These are phyloP conservation scores for Puccinia triticina DNA, from an alignment of 1,284 basidiomycete species.

Conservation along the genomic window DNA sequence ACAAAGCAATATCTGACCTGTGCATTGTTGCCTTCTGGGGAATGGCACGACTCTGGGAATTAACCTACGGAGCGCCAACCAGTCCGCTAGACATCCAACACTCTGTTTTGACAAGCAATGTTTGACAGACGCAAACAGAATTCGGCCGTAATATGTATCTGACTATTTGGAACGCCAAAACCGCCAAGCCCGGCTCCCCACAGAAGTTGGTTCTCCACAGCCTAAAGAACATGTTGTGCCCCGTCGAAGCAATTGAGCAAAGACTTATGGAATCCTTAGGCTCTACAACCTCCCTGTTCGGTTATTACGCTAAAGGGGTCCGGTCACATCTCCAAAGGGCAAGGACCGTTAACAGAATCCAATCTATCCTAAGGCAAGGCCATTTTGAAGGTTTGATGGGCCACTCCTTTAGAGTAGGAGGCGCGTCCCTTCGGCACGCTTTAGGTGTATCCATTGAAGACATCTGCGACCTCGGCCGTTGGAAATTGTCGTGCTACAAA, in stretches of 20 bases:
- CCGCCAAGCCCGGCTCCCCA: background rate
- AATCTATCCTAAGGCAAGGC: too few relatives aligned
- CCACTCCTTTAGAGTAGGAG: constrained; percentile 9
- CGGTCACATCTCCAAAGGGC: too few relatives aligned
- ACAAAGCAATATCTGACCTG: background rate
- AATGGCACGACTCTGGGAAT: background rate
- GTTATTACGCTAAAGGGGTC: background rate
- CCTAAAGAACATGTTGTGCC: background rate
- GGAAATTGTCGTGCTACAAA: too few relatives aligned
- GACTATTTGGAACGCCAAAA: background rate
- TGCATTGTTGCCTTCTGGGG: background rate
- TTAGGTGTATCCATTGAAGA: background rate
- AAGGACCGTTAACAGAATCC: too few relatives aligned
- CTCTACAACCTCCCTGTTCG: background rate
- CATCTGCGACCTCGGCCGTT: background rate
- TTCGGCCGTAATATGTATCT: too few relatives aligned
- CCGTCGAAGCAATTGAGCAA: background rate
- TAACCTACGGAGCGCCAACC: background rate
- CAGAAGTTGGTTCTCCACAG: background rate
- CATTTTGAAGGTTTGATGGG: background rate
- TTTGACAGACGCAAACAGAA: too few relatives aligned
- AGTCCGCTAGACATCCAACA: too few relatives aligned
- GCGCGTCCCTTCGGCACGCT: background rate
- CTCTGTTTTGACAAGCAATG: background rate
- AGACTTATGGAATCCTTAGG: background rate